phyloP scores from a whole-genome alignment of 805 yeast genomes.

The Zygosaccharomyces kombuchaensis region DNA sequence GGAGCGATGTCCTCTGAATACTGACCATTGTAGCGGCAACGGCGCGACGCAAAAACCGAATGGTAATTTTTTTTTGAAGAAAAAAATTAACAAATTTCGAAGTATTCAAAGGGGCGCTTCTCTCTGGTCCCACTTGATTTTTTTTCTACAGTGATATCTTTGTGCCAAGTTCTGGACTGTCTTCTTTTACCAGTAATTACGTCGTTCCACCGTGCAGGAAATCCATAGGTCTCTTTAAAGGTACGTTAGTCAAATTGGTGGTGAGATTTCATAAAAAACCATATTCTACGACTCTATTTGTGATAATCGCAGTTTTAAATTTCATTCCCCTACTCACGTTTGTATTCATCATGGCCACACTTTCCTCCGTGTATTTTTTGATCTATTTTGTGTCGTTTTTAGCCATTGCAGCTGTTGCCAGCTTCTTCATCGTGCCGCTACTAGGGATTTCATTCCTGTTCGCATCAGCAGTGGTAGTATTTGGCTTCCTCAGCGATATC shows the following conservation, averaged over 20 bases:
- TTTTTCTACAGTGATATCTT: not conserved
- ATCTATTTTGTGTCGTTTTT: conserved; percentile 25
- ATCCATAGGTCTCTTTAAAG: conserved; percentile 3
- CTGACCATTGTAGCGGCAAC: not conserved
- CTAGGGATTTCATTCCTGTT: conserved; percentile 26
- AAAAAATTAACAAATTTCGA: not conserved
- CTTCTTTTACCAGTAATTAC: conserved; percentile 4
- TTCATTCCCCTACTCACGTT: conserved; percentile 11
- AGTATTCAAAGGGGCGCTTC: not conserved
- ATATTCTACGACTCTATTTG: conserved; percentile 19
- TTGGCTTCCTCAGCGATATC: conserved; percentile 30
- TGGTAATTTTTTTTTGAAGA: not conserved
- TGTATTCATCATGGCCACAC: conserved; percentile 20
- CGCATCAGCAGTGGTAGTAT: conserved; percentile 27
- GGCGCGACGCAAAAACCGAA: conserved; percentile 5
- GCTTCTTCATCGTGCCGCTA: conserved; percentile 29
- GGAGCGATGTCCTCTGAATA: not conserved
- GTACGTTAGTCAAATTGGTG: conserved; percentile 4
- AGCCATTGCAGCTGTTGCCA: conserved; percentile 19
- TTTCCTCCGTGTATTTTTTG: conserved; percentile 22
- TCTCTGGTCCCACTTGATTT: not conserved
- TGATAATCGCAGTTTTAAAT: conserved; percentile 7
- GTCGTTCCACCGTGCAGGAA: conserved; percentile 3
- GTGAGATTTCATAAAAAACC: conserved; percentile 21
- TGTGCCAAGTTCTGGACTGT: conserved; percentile 2